Percentiles rank a stretch among this genome's conserved stretches.
Conservation (phyloP, 2,329 filamentous ascomycete genomes). For the Thyridium curvatum region DNA sequence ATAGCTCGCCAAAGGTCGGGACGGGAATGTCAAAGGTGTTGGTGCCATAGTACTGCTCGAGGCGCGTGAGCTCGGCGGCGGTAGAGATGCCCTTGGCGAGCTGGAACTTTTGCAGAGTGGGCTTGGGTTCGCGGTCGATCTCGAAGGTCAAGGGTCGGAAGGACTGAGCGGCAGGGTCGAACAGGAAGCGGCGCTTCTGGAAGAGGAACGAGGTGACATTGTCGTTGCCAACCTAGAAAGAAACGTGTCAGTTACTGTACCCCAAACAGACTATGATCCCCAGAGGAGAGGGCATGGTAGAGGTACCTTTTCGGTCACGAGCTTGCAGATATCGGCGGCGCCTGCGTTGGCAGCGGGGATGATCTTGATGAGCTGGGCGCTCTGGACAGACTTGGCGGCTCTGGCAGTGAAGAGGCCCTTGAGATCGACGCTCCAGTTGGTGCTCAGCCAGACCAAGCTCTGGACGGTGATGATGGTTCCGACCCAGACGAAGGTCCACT, state of each 20-base stretch:
- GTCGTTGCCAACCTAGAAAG: constrained; percentile 58
- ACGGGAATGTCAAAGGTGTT: constrained; percentile 98
- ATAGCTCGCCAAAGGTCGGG: constrained; percentile 89
- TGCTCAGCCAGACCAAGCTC: constrained; percentile 87
- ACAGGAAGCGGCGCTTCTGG: constrained; percentile 95
- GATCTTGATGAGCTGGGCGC: constrained; percentile 85
- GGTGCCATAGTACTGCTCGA: constrained; percentile 89
- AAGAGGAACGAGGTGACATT: constrained; percentile 84
- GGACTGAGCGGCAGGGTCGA: constrained; percentile 61
- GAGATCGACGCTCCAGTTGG: constrained; percentile 93
- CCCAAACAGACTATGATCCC: too few species aligned
- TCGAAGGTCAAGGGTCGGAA: constrained; percentile 80
- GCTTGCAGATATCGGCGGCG: constrained; percentile 75
- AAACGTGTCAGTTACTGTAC: too few species aligned
- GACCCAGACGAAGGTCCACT: constrained; percentile 97
- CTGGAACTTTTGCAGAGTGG: constrained; percentile 72
- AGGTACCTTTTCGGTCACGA: constrained; percentile 66
- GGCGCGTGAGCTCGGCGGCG: constrained; percentile 66
- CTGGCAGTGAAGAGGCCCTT: constrained; percentile 75
- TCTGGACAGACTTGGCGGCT: constrained; percentile 60
- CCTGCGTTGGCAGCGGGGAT: constrained; percentile 87
- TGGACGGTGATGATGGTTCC: constrained; percentile 84
- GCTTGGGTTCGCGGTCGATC: constrained; percentile 81
- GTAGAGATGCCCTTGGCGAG: constrained; percentile 67
- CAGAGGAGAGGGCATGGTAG: constrained; percentile 2